These are phyloP conservation scores for Ophiostoma ips DNA, from an alignment of 2,329 filamentous ascomycete genomes.

Conservation along the genomic window DNA sequence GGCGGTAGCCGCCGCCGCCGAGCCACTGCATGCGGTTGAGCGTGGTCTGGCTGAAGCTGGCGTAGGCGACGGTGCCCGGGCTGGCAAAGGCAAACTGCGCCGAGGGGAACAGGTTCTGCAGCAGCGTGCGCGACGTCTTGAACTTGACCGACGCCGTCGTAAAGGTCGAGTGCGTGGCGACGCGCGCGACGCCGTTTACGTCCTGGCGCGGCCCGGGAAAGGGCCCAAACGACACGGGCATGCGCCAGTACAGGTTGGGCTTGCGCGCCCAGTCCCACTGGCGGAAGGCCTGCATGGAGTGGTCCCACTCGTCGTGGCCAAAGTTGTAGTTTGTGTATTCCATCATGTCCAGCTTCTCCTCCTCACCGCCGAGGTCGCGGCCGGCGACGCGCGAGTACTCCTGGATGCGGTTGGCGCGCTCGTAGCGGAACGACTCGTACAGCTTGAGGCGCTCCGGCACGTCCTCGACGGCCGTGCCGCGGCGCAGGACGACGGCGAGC, in stretches of 20 bases:
- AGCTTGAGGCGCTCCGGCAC: constrained; percentile 42
- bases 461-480: constrained; percentile 27
- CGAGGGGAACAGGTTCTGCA: constrained; percentile 34
- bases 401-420: constrained; percentile 25
- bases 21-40: constrained; percentile 45
- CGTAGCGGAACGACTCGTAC: constrained; percentile 43
- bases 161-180: constrained; percentile 22
- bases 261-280: constrained; percentile 31
- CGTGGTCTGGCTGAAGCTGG: constrained; percentile 28
- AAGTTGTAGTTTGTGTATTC: constrained; percentile 37
- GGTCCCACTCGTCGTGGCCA: constrained; percentile 44
- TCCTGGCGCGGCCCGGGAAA: constrained; percentile 31
- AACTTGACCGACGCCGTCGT: constrained; percentile 34
- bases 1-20: constrained; percentile 42
- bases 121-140: constrained; percentile 33
- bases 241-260: constrained; percentile 26
- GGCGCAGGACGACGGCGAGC: constrained; percentile 40
- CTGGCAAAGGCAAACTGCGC: constrained; percentile 26
- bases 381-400: constrained; percentile 35
- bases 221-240: constrained; percentile 32
- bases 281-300: constrained; percentile 35
- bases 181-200: constrained; percentile 18
- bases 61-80: constrained; percentile 29
- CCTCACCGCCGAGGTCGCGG: constrained; percentile 29
- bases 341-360: constrained; percentile 19